phyloP scores from a whole-genome alignment of 2,329 filamentous ascomycete species.

The Botrytis tulipae region DNA sequence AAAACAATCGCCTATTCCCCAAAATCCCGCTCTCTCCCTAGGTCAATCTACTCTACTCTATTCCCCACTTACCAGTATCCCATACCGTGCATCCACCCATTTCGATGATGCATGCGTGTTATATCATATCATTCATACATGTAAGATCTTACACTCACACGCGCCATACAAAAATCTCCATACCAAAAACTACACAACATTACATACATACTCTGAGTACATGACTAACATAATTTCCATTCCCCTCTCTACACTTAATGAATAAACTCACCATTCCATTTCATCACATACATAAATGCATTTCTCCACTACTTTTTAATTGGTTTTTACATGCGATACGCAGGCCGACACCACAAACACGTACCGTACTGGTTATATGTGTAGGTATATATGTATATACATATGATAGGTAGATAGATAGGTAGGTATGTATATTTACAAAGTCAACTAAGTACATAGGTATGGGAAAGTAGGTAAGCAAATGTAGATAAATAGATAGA shows the following conservation, averaged over 20 bases:
- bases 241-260: fast-evolving
- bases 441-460: background rate
- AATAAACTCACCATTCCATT: background rate
- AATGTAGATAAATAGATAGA: background rate
- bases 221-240: background rate
- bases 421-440: background rate
- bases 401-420: background rate
- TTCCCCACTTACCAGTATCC: no score
- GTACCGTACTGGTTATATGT: background rate
- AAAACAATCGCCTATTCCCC: background rate
- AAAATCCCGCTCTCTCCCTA: no score
- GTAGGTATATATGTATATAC: background rate
- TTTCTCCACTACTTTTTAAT: background rate
- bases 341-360: background rate
- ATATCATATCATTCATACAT: background rate
- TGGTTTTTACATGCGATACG: background rate
- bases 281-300: background rate
- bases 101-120: no score
- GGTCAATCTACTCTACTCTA: no score
- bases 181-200: no score
- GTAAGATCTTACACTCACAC: background rate
- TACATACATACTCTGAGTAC: background rate
- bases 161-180: background rate
- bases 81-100: no score
- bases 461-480: background rate